phyloP scores from a whole-genome alignment of 345 rosid species.

The Brassica carinata region DNA sequence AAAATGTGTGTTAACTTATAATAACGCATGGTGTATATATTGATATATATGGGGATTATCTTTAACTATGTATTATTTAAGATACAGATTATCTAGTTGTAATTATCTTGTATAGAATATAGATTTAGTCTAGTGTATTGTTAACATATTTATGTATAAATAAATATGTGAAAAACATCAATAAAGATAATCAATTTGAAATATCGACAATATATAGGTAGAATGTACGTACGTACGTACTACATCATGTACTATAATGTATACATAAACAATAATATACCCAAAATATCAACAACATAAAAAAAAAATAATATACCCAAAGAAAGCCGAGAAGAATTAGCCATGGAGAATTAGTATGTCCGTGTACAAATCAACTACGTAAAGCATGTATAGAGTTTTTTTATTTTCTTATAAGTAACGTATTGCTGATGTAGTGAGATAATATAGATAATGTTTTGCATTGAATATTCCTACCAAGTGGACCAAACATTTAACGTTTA shows the following conservation, averaged over 20 bases:
- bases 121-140: neutral
- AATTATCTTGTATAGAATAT: neutral
- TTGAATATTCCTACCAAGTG: neutral
- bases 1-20: neutral
- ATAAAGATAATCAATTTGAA: neutral
- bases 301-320: neutral
- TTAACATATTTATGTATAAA: neutral
- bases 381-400: neutral
- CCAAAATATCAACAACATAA: too few species aligned
- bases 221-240: neutral
- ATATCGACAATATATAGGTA: neutral
- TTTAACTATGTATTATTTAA: neutral
- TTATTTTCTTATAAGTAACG: neutral
- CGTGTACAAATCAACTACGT: constrained; percentile 13
- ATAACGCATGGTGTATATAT: neutral
- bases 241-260: neutral
- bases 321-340: neutral
- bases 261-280: neutral
- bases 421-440: neutral
- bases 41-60: neutral
- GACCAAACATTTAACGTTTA: neutral
- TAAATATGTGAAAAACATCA: neutral
- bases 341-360: neutral
- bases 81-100: neutral
- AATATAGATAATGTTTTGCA: neutral